Percentiles rank a stretch among this genome's conserved stretches.
These are phyloP conservation scores for Pseudomicrostroma phylloplanum DNA, from an alignment of 1,284 basidiomycete species.

Conservation along the genomic window DNA sequence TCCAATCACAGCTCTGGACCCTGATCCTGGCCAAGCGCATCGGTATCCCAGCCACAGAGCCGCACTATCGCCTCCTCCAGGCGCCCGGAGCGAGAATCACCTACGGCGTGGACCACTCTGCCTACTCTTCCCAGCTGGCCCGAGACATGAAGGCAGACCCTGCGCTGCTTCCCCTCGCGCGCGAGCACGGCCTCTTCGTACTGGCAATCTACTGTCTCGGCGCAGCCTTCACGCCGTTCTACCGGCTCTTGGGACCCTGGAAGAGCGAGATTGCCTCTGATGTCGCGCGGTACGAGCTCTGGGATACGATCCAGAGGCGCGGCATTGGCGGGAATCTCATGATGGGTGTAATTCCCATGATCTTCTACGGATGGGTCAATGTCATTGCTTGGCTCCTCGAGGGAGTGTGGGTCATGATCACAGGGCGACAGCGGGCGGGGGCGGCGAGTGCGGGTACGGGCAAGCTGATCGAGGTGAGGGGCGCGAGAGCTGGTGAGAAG, in stretches of 20 bases:
- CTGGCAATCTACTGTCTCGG: slow-evolving; percentile 61
- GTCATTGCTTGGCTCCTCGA: slow-evolving; percentile 46
- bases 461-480: too few species aligned
- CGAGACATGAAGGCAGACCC: slow-evolving; percentile 62
- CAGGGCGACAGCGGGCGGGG: too few species aligned
- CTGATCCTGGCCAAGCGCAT: slow-evolving; percentile 55
- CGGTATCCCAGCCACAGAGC: slow-evolving; percentile 53
- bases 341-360: slow-evolving; percentile 56
- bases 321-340: slow-evolving; percentile 60
- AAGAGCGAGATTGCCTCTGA: slow-evolving; percentile 36
- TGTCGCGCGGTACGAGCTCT: slow-evolving; percentile 60
- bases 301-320: slow-evolving; percentile 61
- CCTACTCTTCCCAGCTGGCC: slow-evolving; percentile 61
- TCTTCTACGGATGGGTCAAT: slow-evolving; percentile 54
- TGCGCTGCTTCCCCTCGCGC: slow-evolving; percentile 56
- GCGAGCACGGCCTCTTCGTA: slow-evolving; percentile 58
- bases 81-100: slow-evolving; percentile 59
- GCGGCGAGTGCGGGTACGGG: too few species aligned
- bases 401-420: slow-evolving; percentile 14
- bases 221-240: slow-evolving; percentile 62
- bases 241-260: slow-evolving; percentile 61
- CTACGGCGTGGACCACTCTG: slow-evolving; percentile 60
- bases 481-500: too few species aligned
- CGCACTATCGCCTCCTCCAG: slow-evolving; percentile 61
- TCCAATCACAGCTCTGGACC: slow-evolving; percentile 63